Percentiles rank a stretch among this genome's conserved stretches.
phyloP scores from a whole-genome alignment of 495 filamentous ascomycete genomes.

The Hyaloscypha bicolor region DNA sequence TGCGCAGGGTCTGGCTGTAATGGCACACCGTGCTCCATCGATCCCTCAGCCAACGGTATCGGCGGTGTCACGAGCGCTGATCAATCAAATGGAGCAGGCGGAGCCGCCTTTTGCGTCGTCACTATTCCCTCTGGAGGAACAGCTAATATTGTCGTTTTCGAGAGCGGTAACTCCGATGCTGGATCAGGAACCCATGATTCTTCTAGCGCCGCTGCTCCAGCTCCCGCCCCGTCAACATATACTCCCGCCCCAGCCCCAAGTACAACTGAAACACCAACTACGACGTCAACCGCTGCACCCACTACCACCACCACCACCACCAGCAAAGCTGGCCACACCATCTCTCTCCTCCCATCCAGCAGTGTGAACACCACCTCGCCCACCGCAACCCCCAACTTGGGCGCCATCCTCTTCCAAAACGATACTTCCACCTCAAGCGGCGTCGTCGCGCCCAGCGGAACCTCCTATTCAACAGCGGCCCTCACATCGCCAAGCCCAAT shows the following conservation, averaged over 20 bases:
- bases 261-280: neutral
- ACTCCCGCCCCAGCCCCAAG: neutral
- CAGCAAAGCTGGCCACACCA: conserved; percentile 9
- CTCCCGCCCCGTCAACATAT: conserved; percentile 7
- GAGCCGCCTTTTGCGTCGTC: conserved; percentile 76
- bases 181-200: neutral
- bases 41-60: conserved; percentile 62
- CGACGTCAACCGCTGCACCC: neutral
- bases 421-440: conserved; percentile 12
- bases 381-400: conserved; percentile 14
- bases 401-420: conserved; percentile 27
- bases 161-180: conserved; percentile 8
- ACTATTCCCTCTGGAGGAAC: conserved; percentile 69
- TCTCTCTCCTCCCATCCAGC: conserved; percentile 7
- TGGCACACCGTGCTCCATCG: conserved; percentile 74
- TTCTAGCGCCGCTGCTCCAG: conserved; percentile 9
- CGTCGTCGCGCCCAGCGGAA: neutral
- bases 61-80: conserved; percentile 58
- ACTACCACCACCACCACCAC: conserved; percentile 17
- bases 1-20: conserved; percentile 69
- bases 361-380: conserved; percentile 5
- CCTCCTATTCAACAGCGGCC: neutral
- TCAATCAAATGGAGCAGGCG: conserved; percentile 61
- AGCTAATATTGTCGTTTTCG: conserved; percentile 70
- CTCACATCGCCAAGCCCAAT: neutral